Percentiles rank a stretch among this genome's conserved stretches.
Conservation (phyloP, 163 green algal genomes). For the Chlamydomonas reinhardtii region DNA sequence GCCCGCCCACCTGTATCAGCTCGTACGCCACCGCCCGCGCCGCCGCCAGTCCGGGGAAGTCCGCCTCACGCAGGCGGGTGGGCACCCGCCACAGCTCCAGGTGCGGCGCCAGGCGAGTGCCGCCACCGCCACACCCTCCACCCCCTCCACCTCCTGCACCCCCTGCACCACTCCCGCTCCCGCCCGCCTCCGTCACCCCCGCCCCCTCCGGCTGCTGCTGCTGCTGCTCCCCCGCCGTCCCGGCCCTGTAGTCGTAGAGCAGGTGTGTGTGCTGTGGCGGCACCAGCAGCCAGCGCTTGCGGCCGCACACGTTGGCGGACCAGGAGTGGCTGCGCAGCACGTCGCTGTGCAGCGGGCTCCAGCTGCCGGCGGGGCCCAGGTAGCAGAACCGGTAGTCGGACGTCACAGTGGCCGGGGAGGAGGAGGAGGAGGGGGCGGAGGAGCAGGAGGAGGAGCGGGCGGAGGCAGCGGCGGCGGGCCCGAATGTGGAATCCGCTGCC, state of each 20-base stretch:
- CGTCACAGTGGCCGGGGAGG: constrained; percentile 18
- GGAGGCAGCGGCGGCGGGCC: no score
- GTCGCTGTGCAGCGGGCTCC: constrained; percentile 90
- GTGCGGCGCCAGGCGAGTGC: constrained; percentile 55
- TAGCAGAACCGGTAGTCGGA: constrained; percentile 94
- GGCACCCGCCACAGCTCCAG: constrained; percentile 51
- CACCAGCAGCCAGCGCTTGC: constrained; percentile 90
- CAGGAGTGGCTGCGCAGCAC: constrained; percentile 89
- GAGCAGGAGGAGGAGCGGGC: not conserved
- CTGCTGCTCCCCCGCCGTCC: no score
- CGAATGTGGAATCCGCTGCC: no score
- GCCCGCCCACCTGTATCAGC: constrained; percentile 56
- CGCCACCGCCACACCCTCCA: not conserved
- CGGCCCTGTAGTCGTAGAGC: constrained; percentile 73
- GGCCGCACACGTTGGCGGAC: constrained; percentile 88
- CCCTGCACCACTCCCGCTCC: no score
- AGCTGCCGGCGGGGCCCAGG: constrained; percentile 79
- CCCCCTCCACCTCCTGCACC: no score
- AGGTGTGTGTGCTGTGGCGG: constrained; percentile 75
- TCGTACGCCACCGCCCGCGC: constrained; percentile 59
- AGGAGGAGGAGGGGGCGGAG: not conserved
- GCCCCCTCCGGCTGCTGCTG: not conserved
- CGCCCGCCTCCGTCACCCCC: not conserved
- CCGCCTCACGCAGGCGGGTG: not conserved
- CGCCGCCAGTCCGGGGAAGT: constrained; percentile 55